Conservation (phyloP, 768 basidiomycete species). For the Russula dissimulans region DNA sequence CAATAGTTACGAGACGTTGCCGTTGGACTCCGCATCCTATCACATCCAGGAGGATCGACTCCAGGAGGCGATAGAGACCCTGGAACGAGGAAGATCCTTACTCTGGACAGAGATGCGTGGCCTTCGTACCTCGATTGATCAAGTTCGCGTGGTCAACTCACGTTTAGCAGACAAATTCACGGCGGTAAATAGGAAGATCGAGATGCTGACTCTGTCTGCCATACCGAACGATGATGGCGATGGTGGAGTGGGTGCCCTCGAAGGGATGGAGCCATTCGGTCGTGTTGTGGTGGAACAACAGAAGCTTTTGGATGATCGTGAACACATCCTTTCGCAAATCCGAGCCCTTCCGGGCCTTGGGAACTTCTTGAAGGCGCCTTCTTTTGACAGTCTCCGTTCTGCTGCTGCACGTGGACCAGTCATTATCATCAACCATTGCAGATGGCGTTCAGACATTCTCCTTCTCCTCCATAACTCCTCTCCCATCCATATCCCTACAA, state of each 20-base stretch:
- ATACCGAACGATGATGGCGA: too few species aligned
- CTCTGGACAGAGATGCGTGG: not conserved
- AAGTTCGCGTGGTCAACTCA: not conserved
- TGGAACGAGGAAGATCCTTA: not conserved
- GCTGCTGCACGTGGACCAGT: not conserved
- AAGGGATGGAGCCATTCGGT: constrained; percentile 17
- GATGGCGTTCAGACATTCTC: not conserved
- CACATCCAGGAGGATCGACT: not conserved
- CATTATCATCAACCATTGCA: not conserved
- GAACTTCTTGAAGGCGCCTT: not conserved
- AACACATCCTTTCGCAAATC: not conserved
- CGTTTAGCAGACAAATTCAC: not conserved
- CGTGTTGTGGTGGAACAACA: constrained; percentile 24
- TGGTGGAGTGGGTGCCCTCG: not conserved
- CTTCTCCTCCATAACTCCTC: not conserved
- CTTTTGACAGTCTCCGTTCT: not conserved
- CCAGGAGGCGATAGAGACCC: not conserved
- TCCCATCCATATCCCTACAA: constrained; percentile 36
- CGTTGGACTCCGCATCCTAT: not conserved
- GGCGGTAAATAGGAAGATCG: not conserved
- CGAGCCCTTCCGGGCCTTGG: not conserved
- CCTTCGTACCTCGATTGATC: not conserved
- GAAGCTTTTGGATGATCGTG: not conserved
- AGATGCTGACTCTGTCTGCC: not conserved
- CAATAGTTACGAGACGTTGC: not conserved